Evolutionary conservation across 305 asterid genomes (phyloP).

Genomic region (Rubia balearica): DNA sequence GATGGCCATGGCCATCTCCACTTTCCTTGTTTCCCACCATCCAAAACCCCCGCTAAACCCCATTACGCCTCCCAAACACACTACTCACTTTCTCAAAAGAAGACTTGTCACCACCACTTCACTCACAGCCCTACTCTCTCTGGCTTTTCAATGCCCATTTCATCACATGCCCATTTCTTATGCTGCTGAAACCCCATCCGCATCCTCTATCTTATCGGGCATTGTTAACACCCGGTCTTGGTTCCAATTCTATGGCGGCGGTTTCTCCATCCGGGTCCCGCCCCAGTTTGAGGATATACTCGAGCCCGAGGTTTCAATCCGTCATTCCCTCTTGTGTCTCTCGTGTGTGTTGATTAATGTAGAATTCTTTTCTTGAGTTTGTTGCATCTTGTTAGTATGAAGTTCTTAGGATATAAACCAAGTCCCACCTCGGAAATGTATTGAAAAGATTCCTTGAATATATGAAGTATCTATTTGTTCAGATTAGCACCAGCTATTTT

Average conservation of each 20-base stretch:
- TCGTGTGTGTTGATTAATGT: not conserved
- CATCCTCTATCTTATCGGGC: conserved; percentile 58
- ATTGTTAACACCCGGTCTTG: conserved; percentile 78
- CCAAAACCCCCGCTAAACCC: conserved; percentile 26
- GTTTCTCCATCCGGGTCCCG: conserved; percentile 84
- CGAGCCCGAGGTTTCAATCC: conserved; percentile 65
- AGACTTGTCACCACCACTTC: conserved; percentile 44
- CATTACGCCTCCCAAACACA: conserved; percentile 2
- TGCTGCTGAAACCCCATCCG: conserved; percentile 32
- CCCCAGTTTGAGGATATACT: conserved; percentile 68
- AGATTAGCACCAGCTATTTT: not conserved
- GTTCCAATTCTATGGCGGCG: conserved; percentile 82
- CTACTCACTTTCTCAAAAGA: conserved; percentile 28
- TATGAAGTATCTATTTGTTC: not conserved
- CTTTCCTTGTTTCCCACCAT: conserved; percentile 34
- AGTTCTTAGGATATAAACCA: too few species aligned
- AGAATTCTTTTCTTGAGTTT: not conserved
- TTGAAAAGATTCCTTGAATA: too few species aligned
- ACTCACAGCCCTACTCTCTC: conserved; percentile 16
- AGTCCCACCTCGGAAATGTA: too few species aligned
- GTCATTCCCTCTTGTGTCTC: not conserved
- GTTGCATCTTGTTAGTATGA: too few species aligned
- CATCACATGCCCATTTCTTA: conserved; percentile 24
- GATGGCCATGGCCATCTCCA: conserved; percentile 34
- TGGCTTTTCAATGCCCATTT: conserved; percentile 18